phyloP scores from a whole-genome alignment of 1,284 basidiomycete genomes.

The Papiliotrema laurentii region DNA sequence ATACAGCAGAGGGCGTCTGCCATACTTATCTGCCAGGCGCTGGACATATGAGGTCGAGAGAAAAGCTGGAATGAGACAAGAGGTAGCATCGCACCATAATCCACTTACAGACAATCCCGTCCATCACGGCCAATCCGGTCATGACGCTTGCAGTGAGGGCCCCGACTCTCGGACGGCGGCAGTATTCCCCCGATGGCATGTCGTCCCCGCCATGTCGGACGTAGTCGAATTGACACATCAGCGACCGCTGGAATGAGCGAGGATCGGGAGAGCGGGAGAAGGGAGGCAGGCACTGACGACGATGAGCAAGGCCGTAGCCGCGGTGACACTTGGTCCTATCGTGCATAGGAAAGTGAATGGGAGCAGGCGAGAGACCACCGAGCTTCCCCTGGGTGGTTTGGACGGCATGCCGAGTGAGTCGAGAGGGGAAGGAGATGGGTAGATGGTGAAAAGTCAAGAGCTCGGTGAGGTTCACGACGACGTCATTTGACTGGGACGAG shows the following conservation, averaged over 20 bases:
- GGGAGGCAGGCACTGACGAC: constrained; percentile 17
- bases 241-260: constrained; percentile 16
- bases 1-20: constrained; percentile 25
- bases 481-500: too few relatives aligned
- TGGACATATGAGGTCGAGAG: constrained; percentile 31
- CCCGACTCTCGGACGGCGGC: constrained; percentile 20
- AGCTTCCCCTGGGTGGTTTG: background rate
- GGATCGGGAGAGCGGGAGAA: background rate
- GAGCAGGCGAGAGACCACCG: constrained; percentile 15
- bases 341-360: constrained; percentile 33
- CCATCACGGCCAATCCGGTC: constrained; percentile 29
- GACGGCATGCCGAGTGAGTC: background rate
- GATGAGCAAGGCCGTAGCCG: constrained; percentile 29
- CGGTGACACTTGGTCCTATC: constrained; percentile 32
- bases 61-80: constrained; percentile 20
- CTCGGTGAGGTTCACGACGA: too few relatives aligned
- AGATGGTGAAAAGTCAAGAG: background rate
- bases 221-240: constrained; percentile 26
- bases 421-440: background rate
- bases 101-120: constrained; percentile 29
- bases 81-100: background rate
- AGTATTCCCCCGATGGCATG: constrained; percentile 12
- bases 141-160: constrained; percentile 26
- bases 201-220: constrained; percentile 6
- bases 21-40: constrained; percentile 23